Conservation (phyloP, 345 rosid genomes). For the Eucalyptus marginata region DNA sequence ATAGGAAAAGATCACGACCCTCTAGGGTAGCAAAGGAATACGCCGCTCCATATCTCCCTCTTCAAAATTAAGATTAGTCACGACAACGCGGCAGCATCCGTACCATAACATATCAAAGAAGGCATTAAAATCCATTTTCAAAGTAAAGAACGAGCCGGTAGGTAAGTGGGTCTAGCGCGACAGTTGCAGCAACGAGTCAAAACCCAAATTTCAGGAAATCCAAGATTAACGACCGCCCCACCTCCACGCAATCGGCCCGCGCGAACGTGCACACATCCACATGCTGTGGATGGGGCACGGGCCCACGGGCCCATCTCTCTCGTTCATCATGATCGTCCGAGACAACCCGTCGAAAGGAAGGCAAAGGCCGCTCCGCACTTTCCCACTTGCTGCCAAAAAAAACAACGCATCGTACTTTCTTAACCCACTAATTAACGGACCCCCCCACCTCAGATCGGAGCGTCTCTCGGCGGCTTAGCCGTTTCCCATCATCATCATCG, state of each 20-base stretch:
- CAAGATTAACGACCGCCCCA: background rate
- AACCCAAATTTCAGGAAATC: background rate
- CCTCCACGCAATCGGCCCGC: no score
- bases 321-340: fast-evolving
- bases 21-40: fast-evolving
- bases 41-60: fast-evolving
- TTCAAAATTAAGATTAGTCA: background rate
- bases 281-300: background rate
- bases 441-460: background rate
- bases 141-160: background rate
- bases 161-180: background rate
- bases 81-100: fast-evolving
- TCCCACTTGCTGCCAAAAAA: background rate
- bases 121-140: background rate
- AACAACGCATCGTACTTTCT: background rate
- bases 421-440: background rate
- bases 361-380: background rate
- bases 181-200: background rate
- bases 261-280: background rate
- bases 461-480: background rate
- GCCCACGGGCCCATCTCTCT: background rate
- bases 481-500: background rate
- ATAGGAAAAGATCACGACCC: fast-evolving
- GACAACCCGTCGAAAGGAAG: background rate
- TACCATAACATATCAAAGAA: fast-evolving